A percentile compares a stretch with the other conserved stretches of the same genome.
Conservation (phyloP, 148 eudicot genomes). For the Rhododendron ovatum region DNA sequence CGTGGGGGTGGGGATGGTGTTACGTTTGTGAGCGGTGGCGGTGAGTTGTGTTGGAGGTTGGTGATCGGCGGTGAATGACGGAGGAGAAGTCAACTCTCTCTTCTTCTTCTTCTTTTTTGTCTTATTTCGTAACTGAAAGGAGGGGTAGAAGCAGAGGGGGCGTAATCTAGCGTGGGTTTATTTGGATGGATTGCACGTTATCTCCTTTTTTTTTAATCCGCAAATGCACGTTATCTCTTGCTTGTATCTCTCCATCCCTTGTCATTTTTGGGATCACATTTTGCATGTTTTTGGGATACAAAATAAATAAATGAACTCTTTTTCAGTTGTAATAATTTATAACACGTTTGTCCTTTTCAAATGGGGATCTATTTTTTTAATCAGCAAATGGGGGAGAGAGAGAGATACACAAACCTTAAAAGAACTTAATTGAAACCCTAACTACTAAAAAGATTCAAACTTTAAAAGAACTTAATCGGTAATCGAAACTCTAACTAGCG, state of each 20-base stretch:
- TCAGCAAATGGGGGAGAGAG: too few species aligned
- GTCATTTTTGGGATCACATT: neutral
- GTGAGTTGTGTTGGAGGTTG: neutral
- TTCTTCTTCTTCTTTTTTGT: neutral
- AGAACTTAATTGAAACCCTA: too few species aligned
- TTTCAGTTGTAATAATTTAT: too few species aligned
- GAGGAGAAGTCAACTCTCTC: neutral
- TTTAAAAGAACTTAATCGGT: too few species aligned
- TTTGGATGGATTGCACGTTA: neutral
- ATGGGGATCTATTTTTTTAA: too few species aligned
- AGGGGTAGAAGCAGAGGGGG: neutral
- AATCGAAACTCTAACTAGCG: too few species aligned
- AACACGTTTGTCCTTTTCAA: too few species aligned
- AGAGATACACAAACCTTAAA: too few species aligned
- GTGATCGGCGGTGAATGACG: neutral
- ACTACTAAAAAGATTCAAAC: too few species aligned
- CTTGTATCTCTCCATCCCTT: neutral
- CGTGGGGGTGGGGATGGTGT: neutral
- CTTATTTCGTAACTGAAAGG: neutral
- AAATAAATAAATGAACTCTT: neutral
- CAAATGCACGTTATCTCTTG: neutral
- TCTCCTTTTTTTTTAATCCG: too few species aligned
- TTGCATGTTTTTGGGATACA: neutral
- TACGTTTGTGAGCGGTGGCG: neutral
- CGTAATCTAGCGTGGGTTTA: neutral